Conservation (phyloP, 1,284 basidiomycete species). For the Albatrellus sp. region DNA sequence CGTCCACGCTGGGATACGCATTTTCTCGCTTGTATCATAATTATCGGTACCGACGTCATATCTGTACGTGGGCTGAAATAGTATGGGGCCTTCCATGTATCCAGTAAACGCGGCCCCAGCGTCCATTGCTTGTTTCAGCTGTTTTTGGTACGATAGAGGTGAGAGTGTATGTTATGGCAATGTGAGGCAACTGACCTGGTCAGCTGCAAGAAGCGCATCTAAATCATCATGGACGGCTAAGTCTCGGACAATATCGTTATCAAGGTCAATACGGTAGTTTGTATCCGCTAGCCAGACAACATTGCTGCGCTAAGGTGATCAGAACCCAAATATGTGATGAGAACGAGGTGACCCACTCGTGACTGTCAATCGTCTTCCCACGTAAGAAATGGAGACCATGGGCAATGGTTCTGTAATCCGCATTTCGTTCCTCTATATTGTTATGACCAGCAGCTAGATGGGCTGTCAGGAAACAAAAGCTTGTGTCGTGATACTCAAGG, state of each 20-base stretch:
- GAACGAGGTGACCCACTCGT: slow-evolving; percentile 54
- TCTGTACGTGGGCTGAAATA: slow-evolving; percentile 85
- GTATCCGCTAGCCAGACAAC: slow-evolving; percentile 91
- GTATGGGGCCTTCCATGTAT: slow-evolving; percentile 80
- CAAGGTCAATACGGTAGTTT: slow-evolving; percentile 88
- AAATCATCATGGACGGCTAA: slow-evolving; percentile 55
- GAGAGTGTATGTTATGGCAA: neutral
- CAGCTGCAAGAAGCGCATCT: slow-evolving; percentile 64
- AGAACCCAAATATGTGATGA: neutral
- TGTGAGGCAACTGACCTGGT: slow-evolving; percentile 59
- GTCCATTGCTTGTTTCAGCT: slow-evolving; percentile 68
- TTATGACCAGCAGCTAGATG: slow-evolving; percentile 91
- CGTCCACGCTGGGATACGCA: slow-evolving; percentile 95
- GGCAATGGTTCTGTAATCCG: slow-evolving; percentile 84
- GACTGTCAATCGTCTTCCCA: slow-evolving; percentile 80
- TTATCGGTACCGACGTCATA: slow-evolving; percentile 75
- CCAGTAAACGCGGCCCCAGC: slow-evolving; percentile 64
- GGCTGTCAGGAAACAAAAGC: slow-evolving; percentile 90
- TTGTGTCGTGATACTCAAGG: slow-evolving; percentile 82
- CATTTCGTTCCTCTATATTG: slow-evolving; percentile 85
- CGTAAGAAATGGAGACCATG: slow-evolving; percentile 77
- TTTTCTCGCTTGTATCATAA: slow-evolving; percentile 95
- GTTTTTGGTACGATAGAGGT: neutral
- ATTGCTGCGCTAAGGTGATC: slow-evolving; percentile 35
- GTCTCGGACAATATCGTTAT: slow-evolving; percentile 69